Evolutionary conservation across 1,139 yeast genomes (phyloP), one percentile per base, ranked within the genome.

Genomic region (Yamadazyma buinensis): DNA sequence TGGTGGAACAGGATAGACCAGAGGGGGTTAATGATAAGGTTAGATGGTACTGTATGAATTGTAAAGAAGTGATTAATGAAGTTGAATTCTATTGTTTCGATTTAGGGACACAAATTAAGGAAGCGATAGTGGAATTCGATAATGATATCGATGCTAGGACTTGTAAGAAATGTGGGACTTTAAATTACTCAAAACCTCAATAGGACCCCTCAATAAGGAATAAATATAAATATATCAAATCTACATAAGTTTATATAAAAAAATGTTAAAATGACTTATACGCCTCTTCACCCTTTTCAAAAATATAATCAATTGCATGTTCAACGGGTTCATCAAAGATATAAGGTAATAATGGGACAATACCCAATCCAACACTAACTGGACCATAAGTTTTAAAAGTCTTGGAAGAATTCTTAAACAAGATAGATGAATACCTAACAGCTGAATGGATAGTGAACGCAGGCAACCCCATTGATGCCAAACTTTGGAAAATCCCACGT

Each of bases 1-100:
- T 90, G 6, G 85, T 90, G n/a, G 97, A 90, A 52, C 96, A 88
- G 57, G 95, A 87, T 52, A 71, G 97, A 45, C 95, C 95, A 0
- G 63, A 64, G 36, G 85, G 75, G 2, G 64, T 75, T 24, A 68
- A 74, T 39, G 95, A 86, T 54, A 72, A 74, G 42, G 66, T 85
- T 44, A 71, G 96, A 50, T 88, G 97, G 97, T 90, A 88, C 57
- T 90, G 97, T 51, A 59, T 72, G 13, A 66, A 67, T 10, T 90
- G 97, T 60, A 64, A 63, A 40, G 72, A 74, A 19, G 64, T 80
- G 10, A 80, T 85, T 2, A 77, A 81, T 51, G 88, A 87, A 54
- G 69, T 67, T 18, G 79, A 74, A 36, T 87, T 90, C 54, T 79
- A 83, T 50, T 83, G 92, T 59, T 59, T 65, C 15, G 96, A 90